Evolutionary conservation across 2,329 filamentous ascomycete species (phyloP), one percentile per base, ranked within the genome.

Genomic region (Aspergillus oerlinghausenensis): DNA sequence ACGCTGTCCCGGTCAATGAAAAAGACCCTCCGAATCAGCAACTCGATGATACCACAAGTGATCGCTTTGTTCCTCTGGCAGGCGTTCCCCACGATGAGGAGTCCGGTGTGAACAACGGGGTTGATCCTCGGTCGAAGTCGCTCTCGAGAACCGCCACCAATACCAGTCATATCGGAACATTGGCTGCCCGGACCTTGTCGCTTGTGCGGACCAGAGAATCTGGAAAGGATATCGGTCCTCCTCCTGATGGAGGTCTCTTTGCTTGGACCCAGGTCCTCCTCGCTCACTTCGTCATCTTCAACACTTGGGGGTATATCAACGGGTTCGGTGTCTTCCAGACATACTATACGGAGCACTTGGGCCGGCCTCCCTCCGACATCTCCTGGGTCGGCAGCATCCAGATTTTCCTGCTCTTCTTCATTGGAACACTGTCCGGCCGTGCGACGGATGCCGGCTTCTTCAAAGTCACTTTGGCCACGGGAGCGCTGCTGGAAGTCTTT

Each of bases 301-400:
- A 80, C 61, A 82, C 82, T 1, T 86, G 83, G 77, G 75, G 76
- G 3, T 80, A 78, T 57, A 76, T 81, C 63, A 79, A 77, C 48
- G 79, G 79, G n/a, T 84, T 83, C 58, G 82, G 82, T 3, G 77
- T 80, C 3, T 85, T 82, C 55, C 81, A 85, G 58, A 77, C 77
- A 3, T 79, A 80, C 66, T 85, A 84, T 59, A 73, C 68, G 35
- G 64, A 74, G 63, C 59, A 70, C 48, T 57, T 81, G 64, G 49
- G 64, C 21, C 70, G 75, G 21, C 66, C 77, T 0, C 75, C 79
- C 42, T 79, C 77, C 0, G 76, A 79, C 32, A 79, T 82, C 9
- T 79, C 79, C 0, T 82, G 80, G 80, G 76, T 82, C 1, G 80
- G 80, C 1, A 79, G 76, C 43, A 71, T 81, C 50, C 79, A 82